Evolutionary conservation across 2,329 filamentous ascomycete genomes (phyloP).

Genomic region (Fusarium odoratissimum): DNA sequence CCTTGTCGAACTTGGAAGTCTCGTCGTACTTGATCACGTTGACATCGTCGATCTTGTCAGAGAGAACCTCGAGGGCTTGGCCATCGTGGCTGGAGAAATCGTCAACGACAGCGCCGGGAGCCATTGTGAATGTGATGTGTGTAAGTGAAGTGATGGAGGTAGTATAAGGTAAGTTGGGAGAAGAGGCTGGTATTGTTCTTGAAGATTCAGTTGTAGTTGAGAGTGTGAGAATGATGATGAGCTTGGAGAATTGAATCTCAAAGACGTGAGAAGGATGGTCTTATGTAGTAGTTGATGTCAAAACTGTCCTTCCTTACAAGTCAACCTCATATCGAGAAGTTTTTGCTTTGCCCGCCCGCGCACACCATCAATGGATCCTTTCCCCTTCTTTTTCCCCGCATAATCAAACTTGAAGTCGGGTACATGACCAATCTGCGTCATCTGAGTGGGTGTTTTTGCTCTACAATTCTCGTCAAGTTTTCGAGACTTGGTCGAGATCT

Average conservation of each 20-base stretch:
- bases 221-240: slow-evolving; percentile 23
- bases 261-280: slow-evolving; percentile 6
- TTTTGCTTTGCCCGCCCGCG: neutral
- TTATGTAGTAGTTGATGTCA: slow-evolving; percentile 33
- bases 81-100: slow-evolving; percentile 40
- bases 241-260: slow-evolving; percentile 6
- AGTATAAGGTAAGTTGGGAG: neutral
- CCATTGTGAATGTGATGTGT: slow-evolving; percentile 40
- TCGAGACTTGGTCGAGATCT: slow-evolving; percentile 38
- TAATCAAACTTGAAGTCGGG: slow-evolving; percentile 12
- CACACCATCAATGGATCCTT: slow-evolving; percentile 23
- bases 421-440: slow-evolving; percentile 41
- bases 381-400: slow-evolving; percentile 31
- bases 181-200: neutral
- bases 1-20: slow-evolving; percentile 74
- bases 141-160: slow-evolving; percentile 21
- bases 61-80: slow-evolving; percentile 59
- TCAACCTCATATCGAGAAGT: slow-evolving; percentile 10
- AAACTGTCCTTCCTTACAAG: neutral
- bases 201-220: neutral
- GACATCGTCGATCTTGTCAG: slow-evolving; percentile 63
- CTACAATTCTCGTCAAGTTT: slow-evolving; percentile 34
- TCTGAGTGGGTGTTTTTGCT: slow-evolving; percentile 34
- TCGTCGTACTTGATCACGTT: slow-evolving; percentile 63
- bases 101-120: slow-evolving; percentile 42